phyloP scores from a whole-genome alignment of 208 protist genomes.

The Acanthamoeba quina region DNA sequence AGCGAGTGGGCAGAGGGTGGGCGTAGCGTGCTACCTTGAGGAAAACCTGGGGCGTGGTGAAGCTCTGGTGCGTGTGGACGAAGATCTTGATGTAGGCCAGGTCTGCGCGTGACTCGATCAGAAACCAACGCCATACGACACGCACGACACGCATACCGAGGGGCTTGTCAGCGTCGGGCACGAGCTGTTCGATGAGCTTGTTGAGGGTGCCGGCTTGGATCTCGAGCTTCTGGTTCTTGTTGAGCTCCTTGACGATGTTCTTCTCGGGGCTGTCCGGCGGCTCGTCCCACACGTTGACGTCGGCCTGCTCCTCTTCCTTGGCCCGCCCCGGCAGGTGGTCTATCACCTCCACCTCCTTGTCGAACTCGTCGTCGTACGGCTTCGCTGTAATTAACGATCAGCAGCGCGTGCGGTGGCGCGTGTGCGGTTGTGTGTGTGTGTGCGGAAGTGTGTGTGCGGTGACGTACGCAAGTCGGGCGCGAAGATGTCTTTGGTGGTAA shows the following conservation, averaged over 20 bases:
- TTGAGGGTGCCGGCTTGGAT: constrained; percentile 40
- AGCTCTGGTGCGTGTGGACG: constrained; percentile 46
- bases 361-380: constrained; percentile 44
- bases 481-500: constrained; percentile 9
- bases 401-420: not conserved
- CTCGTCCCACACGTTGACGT: constrained; percentile 57
- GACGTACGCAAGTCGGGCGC: not conserved
- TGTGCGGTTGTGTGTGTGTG: not conserved
- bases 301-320: constrained; percentile 48
- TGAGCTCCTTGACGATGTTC: constrained; percentile 53
- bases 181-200: constrained; percentile 63
- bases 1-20: no score
- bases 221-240: constrained; percentile 51
- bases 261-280: constrained; percentile 34
- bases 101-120: not conserved
- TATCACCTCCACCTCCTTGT: constrained; percentile 48
- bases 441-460: not conserved
- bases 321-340: constrained; percentile 49
- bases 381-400: not conserved
- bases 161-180: constrained; percentile 36
- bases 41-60: not conserved
- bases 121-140: not conserved
- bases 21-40: not conserved
- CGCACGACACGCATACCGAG: not conserved
- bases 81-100: constrained; percentile 46